These are phyloP conservation scores for Corylus heterophylla DNA, from an alignment of 306 rosid species.

Conservation along the genomic window DNA sequence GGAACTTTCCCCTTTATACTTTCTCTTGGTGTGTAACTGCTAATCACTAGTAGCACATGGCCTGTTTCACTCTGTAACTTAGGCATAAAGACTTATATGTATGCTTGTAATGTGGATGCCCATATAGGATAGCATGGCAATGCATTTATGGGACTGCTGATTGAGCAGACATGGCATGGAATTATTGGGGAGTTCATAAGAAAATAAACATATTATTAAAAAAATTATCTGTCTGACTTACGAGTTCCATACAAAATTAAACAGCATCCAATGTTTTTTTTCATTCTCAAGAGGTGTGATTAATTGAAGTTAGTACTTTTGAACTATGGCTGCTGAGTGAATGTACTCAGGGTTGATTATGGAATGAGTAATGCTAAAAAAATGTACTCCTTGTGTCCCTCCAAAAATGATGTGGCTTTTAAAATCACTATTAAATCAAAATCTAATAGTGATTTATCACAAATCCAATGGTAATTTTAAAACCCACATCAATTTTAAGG, in stretches of 20 bases:
- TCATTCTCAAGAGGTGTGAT: background rate
- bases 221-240: no score
- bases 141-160: background rate
- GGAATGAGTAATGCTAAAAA: background rate
- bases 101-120: background rate
- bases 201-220: no score
- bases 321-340: background rate
- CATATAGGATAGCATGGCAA: background rate
- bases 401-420: no score
- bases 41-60: background rate
- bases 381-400: no score
- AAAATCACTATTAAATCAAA: no score
- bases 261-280: background rate
- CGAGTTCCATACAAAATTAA: background rate
- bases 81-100: background rate
- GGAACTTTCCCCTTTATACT: background rate
- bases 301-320: background rate
- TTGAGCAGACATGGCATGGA: background rate
- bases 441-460: no score
- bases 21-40: background rate
- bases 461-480: no score
- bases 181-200: background rate
- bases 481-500: no score
- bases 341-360: background rate
- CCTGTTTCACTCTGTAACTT: background rate